Evolutionary conservation across 2,329 filamentous ascomycete genomes (phyloP).

Genomic region (Ophiognomonia clavigignenti-juglandacearum): DNA sequence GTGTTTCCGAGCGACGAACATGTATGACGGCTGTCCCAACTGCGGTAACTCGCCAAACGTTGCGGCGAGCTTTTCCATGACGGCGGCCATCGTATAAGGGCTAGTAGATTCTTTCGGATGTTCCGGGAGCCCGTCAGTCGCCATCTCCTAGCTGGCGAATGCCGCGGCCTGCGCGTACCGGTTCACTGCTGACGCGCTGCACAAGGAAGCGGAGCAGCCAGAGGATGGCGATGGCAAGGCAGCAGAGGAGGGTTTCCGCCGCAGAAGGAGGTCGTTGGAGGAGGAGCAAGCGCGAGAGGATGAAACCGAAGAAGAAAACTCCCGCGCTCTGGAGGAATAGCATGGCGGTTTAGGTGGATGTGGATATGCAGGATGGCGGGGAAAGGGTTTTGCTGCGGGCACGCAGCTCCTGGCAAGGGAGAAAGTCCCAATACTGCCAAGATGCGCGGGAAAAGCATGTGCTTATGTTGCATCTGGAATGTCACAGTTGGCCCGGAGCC

Average conservation of each 20-base stretch:
- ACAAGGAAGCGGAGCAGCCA: background rate
- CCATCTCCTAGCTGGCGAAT: no score
- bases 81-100: no score
- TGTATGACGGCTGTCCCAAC: no score
- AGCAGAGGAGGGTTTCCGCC: background rate
- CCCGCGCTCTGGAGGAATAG: background rate
- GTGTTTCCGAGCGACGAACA: no score
- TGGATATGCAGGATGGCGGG: background rate
- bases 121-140: no score
- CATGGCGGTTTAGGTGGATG: background rate
- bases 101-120: no score
- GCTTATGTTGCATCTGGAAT: background rate
- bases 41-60: no score
- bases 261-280: background rate
- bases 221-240: background rate
- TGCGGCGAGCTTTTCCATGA: no score
- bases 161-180: no score
- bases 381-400: no score
- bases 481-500: background rate
- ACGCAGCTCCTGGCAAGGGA: background rate
- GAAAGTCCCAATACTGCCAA: background rate
- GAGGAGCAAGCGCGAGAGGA: background rate
- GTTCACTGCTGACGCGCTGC: background rate
- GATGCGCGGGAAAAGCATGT: no score
- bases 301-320: background rate